Conservation (phyloP, 192 early-diverging fungal species). For the Coemansia sp. region DNA sequence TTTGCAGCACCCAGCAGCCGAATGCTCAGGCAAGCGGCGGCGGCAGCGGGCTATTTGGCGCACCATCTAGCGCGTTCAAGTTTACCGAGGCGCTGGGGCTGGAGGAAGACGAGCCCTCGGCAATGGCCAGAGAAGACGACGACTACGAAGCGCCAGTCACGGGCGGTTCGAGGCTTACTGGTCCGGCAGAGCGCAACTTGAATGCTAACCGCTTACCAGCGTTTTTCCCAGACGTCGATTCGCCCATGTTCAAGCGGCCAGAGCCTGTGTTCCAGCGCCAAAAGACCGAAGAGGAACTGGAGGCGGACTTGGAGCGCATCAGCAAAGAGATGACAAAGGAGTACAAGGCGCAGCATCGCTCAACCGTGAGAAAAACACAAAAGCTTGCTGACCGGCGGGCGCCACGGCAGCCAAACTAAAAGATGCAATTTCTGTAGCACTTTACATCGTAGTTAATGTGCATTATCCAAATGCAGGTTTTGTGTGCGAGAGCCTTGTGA, state of each 20-base stretch:
- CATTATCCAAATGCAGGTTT: too few species aligned
- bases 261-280: slow-evolving; percentile 48
- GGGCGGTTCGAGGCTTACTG: slow-evolving; percentile 19
- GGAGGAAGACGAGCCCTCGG: slow-evolving; percentile 44
- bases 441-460: too few species aligned
- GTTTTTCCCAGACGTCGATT: slow-evolving; percentile 43
- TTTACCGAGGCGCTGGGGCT: slow-evolving; percentile 41
- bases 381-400: slow-evolving; percentile 16
- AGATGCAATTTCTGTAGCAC: too few species aligned
- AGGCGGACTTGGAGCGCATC: slow-evolving; percentile 17
- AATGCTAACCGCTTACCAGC: slow-evolving; percentile 42
- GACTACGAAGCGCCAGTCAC: slow-evolving; percentile 21
- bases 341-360: slow-evolving; percentile 41
- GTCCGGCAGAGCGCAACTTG: slow-evolving; percentile 34
- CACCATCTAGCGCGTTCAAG: slow-evolving; percentile 11
- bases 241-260: slow-evolving; percentile 29
- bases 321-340: slow-evolving; percentile 21
- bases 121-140: slow-evolving; percentile 1
- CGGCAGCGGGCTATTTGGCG: slow-evolving; percentile 24
- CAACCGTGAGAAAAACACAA: slow-evolving; percentile 16
- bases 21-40: background rate
- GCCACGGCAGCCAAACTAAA: slow-evolving; percentile 1
- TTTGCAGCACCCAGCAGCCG: slow-evolving; percentile 6
- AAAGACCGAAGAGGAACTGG: slow-evolving; percentile 45
- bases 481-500: too few species aligned